Percentiles rank a stretch among this genome's conserved stretches.
Evolutionary conservation across 2,329 filamentous ascomycete genomes (phyloP).

Genomic region (Aspergillus latus): DNA sequence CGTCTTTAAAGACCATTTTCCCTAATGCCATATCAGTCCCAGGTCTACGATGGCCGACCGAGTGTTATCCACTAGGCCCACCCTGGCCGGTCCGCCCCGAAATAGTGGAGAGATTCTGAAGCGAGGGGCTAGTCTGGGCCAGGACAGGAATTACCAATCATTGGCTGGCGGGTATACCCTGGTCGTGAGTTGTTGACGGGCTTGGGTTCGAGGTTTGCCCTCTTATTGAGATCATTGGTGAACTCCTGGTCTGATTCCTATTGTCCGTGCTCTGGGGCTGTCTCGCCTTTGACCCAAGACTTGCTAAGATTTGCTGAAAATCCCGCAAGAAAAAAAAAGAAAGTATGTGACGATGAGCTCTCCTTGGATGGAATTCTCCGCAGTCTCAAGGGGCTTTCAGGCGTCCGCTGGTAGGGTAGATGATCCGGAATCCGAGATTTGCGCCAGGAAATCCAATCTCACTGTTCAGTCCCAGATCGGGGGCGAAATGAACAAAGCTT

Average conservation of each 20-base stretch:
- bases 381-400: background rate
- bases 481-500: background rate
- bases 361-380: background rate
- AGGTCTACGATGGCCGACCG: background rate
- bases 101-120: background rate
- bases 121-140: background rate
- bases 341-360: background rate
- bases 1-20: too few relatives aligned
- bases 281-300: background rate
- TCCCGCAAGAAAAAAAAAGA: background rate
- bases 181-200: background rate
- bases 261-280: background rate
- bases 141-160: background rate
- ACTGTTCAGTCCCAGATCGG: background rate
- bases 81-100: conserved; percentile 5
- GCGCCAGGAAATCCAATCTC: background rate
- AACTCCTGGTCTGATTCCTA: background rate
- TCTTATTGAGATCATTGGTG: background rate
- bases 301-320: background rate
- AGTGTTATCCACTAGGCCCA: conserved; percentile 2
- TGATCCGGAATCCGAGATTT: background rate
- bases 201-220: background rate
- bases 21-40: too few relatives aligned
- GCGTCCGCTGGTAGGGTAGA: background rate
- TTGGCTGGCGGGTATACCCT: background rate